These are phyloP conservation scores for Sugiyamaella xylanicola DNA, from an alignment of 1,139 yeast genomes.

Conservation along the genomic window DNA sequence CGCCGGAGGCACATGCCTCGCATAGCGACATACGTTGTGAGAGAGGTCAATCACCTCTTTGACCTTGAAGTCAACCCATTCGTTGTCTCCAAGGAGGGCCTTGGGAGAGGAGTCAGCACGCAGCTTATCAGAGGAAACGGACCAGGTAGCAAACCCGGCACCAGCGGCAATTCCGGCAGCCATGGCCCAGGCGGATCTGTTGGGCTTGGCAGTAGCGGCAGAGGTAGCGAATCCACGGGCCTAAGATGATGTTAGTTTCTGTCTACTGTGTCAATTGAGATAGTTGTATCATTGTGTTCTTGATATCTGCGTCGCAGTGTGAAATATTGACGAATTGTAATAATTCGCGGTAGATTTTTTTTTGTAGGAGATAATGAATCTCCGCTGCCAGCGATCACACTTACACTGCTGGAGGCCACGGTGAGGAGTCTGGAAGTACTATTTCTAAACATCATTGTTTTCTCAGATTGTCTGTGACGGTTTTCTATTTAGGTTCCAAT, in stretches of 20 bases:
- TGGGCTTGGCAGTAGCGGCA: conserved; percentile 9
- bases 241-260: conserved; percentile 4
- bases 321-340: too few relatives aligned
- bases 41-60: conserved; percentile 58
- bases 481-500: too few relatives aligned
- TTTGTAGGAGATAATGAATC: too few relatives aligned
- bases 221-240: conserved; percentile 12
- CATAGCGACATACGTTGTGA: conserved; percentile 36
- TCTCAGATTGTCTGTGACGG: background rate
- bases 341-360: too few relatives aligned
- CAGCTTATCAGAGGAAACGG: conserved; percentile 29
- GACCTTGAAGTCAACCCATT: conserved; percentile 83
- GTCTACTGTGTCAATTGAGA: too few relatives aligned
- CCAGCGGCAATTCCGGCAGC: conserved; percentile 39
- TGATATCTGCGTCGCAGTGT: too few relatives aligned
- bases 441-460: conserved; percentile 11
- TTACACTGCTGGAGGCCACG: conserved; percentile 1
- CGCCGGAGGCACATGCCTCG: background rate
- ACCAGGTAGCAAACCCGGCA: conserved; percentile 35
- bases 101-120: conserved; percentile 36
- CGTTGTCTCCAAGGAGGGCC: conserved; percentile 60
- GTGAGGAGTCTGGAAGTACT: conserved; percentile 13
- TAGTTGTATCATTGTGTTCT: too few relatives aligned
- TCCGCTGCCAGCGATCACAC: too few relatives aligned
- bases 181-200: conserved; percentile 23